Evolutionary conservation across 1,284 basidiomycete genomes (phyloP).

Genomic region (Leccinum solheimii): DNA sequence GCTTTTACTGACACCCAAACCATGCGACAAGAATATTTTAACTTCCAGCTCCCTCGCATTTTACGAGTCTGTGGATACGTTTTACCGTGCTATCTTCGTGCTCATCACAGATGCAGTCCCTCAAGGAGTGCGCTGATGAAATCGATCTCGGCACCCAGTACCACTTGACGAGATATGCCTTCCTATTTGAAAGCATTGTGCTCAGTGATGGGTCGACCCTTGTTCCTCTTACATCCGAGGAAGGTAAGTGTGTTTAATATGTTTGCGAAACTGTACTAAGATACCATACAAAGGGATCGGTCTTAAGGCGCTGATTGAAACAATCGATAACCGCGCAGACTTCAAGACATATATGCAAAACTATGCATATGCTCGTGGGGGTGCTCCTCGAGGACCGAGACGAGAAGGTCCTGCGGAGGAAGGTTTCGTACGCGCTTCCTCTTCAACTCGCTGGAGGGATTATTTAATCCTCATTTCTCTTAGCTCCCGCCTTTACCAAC

Average conservation of each 20-base stretch:
- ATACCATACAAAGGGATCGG: constrained; percentile 54
- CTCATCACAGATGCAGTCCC: constrained; percentile 52
- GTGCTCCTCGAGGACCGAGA: constrained; percentile 64
- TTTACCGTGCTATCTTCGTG: constrained; percentile 1
- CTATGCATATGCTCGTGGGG: constrained; percentile 83
- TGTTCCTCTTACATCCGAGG: constrained; percentile 71
- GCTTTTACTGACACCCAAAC: constrained; percentile 89
- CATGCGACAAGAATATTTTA: constrained; percentile 95
- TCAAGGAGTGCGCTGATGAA: constrained; percentile 96
- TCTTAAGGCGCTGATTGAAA: constrained; percentile 84
- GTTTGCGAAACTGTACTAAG: constrained; percentile 14
- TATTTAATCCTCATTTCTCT: constrained; percentile 7
- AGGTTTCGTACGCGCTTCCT: constrained; percentile 70
- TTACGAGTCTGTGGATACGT: constrained; percentile 65
- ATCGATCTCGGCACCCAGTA: constrained; percentile 97
- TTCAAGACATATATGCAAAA: constrained; percentile 98
- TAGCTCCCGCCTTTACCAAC: constrained; percentile 65
- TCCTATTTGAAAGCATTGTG: constrained; percentile 89
- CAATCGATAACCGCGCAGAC: constrained; percentile 92
- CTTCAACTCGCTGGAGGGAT: constrained; percentile 12
- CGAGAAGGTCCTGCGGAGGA: constrained; percentile 84
- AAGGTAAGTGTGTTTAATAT: constrained; percentile 37
- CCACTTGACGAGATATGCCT: constrained; percentile 93
- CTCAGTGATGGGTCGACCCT: constrained; percentile 86
- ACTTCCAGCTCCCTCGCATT: constrained; percentile 93